Evolutionary conservation across 345 rosid species (phyloP).

Genomic region (Aquilaria sinensis): DNA sequence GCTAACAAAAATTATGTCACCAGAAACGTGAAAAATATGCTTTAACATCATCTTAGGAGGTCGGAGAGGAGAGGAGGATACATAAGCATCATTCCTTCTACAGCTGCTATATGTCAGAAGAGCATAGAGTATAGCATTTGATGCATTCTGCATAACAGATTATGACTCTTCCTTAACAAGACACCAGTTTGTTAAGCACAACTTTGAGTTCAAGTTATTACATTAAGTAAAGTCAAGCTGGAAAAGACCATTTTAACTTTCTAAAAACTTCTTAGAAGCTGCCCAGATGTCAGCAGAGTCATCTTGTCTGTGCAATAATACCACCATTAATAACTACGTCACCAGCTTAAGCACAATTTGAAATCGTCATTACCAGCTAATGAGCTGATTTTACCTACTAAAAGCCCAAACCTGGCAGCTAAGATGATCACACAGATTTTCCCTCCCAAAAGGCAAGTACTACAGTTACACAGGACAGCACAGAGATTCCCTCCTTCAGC

Average conservation of each 20-base stretch:
- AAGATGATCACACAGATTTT: background rate
- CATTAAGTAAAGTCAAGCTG: too few species aligned
- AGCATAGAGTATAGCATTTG: too few species aligned
- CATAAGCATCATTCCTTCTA: background rate
- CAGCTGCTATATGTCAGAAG: background rate
- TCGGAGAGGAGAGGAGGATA: slow-evolving; percentile 1
- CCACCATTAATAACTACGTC: background rate
- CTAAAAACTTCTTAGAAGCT: too few species aligned
- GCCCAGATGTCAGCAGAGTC: too few species aligned
- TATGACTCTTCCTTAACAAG: too few species aligned
- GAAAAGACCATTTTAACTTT: too few species aligned
- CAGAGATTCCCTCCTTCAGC: slow-evolving; percentile 25
- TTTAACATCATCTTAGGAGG: background rate
- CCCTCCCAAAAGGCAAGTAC: slow-evolving; percentile 15
- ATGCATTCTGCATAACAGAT: too few species aligned
- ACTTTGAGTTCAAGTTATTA: too few species aligned
- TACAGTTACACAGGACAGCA: slow-evolving; percentile 14
- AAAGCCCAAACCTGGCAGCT: slow-evolving; percentile 2
- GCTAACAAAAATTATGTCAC: background rate
- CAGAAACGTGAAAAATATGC: background rate
- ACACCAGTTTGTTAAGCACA: too few species aligned
- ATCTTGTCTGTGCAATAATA: background rate
- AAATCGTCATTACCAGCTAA: slow-evolving; percentile 11
- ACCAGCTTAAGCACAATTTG: slow-evolving; percentile 17
- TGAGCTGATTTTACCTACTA: slow-evolving; percentile 5